A percentile compares a stretch with the other conserved stretches of the same genome.
Conservation (phyloP, 257 asterid species). For the Capsicum chinense region DNA sequence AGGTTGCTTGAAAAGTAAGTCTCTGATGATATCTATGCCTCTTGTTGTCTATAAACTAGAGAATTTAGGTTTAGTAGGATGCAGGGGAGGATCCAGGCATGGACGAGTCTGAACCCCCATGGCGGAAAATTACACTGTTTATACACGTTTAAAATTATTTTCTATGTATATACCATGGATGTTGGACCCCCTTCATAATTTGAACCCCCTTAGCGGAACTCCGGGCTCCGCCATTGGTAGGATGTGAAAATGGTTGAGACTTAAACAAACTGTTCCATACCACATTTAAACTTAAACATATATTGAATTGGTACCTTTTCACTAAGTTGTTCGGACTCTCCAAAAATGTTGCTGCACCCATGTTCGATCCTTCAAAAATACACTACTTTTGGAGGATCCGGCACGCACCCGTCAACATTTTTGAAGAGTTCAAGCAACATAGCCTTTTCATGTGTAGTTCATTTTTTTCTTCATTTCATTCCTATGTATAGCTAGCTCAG, state of each 20-base stretch:
- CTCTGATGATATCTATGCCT: not conserved
- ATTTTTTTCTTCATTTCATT: not conserved
- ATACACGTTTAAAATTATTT: not conserved
- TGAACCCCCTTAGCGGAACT: not conserved
- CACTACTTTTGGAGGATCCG: too few species aligned
- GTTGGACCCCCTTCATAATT: not conserved
- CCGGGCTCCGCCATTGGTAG: not conserved
- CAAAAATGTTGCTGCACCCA: too few species aligned
- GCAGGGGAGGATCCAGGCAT: too few species aligned
- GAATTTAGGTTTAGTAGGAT: too few species aligned
- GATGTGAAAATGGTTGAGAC: constrained; percentile 24
- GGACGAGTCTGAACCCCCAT: too few species aligned
- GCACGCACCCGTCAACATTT: too few species aligned
- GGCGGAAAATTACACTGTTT: too few species aligned
- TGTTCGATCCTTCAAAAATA: too few species aligned
- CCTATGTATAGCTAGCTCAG: not conserved
- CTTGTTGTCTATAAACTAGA: too few species aligned
- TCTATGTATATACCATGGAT: not conserved
- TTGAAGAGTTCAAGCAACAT: too few species aligned
- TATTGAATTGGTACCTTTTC: too few species aligned
- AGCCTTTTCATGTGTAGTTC: not conserved
- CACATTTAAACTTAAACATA: not conserved
- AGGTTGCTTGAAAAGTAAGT: constrained; percentile 97
- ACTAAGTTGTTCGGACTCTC: too few species aligned
- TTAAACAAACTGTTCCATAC: not conserved